A percentile compares a stretch with the other conserved stretches of the same genome.
phyloP scores from a whole-genome alignment of 179 eudicot genomes.

The Heliamphora pulchella region DNA sequence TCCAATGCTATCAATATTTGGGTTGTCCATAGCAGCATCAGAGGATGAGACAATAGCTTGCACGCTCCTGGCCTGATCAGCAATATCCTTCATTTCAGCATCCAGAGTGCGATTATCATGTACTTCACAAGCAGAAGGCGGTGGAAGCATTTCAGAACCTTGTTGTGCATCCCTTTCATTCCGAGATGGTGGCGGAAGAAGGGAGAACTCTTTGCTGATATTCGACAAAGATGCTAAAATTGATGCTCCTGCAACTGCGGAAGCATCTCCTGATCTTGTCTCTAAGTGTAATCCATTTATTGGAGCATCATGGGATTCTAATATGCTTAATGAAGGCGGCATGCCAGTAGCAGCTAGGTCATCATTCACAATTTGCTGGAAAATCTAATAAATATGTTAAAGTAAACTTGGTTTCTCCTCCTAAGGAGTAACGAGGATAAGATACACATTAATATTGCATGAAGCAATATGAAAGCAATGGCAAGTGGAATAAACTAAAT shows the following conservation, averaged over 20 bases:
- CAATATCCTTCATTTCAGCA: slow-evolving; percentile 55
- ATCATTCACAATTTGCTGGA: slow-evolving; percentile 53
- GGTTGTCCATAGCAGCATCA: slow-evolving; percentile 30
- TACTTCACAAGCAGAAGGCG: slow-evolving; percentile 40
- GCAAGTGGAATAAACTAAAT: too few relatives aligned
- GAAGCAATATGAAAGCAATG: not conserved
- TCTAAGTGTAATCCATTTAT: slow-evolving; percentile 41
- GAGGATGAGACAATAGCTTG: slow-evolving; percentile 33
- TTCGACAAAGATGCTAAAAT: slow-evolving; percentile 60
- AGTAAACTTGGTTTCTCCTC: slow-evolving; percentile 24
- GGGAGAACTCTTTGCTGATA: slow-evolving; percentile 45
- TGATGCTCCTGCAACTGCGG: slow-evolving; percentile 77
- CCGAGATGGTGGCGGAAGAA: slow-evolving; percentile 24
- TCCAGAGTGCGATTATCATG: slow-evolving; percentile 51
- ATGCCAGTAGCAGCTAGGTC: slow-evolving; percentile 37
- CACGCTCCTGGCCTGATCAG: slow-evolving; percentile 41
- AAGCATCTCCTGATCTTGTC: slow-evolving; percentile 55
- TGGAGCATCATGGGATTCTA: slow-evolving; percentile 63
- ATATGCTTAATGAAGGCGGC: slow-evolving; percentile 53
- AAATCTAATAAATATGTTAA: slow-evolving; percentile 57
- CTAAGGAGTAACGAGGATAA: not conserved
- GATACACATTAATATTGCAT: not conserved
- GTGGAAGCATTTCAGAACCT: slow-evolving; percentile 32
- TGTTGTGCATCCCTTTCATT: slow-evolving; percentile 43
- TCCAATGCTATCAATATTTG: slow-evolving; percentile 33